These are phyloP conservation scores for Talaromyces sp. DNA, from an alignment of 2,329 filamentous ascomycete species.

Conservation along the genomic window DNA sequence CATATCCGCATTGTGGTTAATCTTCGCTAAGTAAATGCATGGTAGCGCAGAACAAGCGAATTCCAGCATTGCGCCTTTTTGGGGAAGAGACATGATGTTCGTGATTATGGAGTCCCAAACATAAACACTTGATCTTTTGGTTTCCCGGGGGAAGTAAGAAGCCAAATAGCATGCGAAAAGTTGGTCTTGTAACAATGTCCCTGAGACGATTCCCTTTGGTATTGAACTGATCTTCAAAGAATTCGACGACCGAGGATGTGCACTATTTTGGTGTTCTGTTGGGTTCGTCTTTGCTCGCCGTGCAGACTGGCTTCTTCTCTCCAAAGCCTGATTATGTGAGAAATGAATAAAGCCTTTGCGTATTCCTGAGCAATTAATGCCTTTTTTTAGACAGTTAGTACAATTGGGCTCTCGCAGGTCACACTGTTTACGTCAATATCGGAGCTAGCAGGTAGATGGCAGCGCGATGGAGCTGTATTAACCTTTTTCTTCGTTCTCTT, in stretches of 20 bases:
- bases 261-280: too few relatives aligned
- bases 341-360: neutral
- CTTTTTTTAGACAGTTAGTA: neutral
- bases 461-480: too few relatives aligned
- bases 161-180: neutral
- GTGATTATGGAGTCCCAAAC: neutral
- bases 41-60: constrained; percentile 2
- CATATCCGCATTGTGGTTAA: constrained; percentile 10
- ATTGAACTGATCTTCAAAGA: too few relatives aligned
- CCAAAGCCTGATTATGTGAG: neutral
- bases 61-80: constrained; percentile 3
- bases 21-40: constrained; percentile 8
- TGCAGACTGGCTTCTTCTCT: neutral
- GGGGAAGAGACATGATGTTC: neutral
- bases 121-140: neutral
- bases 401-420: neutral
- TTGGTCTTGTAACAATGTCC: neutral
- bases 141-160: too few relatives aligned
- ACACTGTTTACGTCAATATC: neutral
- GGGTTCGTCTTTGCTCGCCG: neutral
- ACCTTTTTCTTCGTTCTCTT: too few relatives aligned
- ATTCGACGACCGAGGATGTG: too few relatives aligned
- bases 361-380: neutral
- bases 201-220: too few relatives aligned
- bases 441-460: too few relatives aligned